Evolutionary conservation across 2,329 filamentous ascomycete species (phyloP).

Genomic region (Ophiostoma himal-ulmi): DNA sequence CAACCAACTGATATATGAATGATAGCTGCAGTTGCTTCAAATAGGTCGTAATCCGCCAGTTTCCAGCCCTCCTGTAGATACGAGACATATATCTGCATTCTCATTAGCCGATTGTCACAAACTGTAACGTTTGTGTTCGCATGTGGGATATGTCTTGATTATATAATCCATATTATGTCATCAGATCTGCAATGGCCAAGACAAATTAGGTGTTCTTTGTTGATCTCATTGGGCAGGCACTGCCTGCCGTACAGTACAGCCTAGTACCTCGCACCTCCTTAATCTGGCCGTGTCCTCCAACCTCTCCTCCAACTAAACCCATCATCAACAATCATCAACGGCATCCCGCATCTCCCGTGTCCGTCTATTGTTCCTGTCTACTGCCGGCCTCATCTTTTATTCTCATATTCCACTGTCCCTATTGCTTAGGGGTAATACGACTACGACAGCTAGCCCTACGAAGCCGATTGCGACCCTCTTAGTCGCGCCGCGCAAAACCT

Average conservation of each 20-base stretch:
- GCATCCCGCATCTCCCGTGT: not conserved
- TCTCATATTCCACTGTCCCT: not conserved
- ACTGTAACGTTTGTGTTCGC: not conserved
- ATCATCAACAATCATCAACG: constrained; percentile 7
- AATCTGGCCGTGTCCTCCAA: not conserved
- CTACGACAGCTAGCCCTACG: not conserved
- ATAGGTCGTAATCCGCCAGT: no score
- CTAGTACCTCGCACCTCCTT: not conserved
- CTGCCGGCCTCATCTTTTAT: not conserved
- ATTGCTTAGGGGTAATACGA: not conserved
- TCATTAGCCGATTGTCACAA: not conserved
- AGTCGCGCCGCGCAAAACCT: constrained; percentile 2
- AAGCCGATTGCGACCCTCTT: constrained; percentile 7
- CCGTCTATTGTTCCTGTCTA: not conserved
- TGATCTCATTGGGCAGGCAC: not conserved
- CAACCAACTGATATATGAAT: no score
- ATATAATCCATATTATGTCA: constrained; percentile 5
- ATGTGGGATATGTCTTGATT: not conserved
- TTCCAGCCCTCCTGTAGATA: no score
- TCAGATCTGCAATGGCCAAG: not conserved
- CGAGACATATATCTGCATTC: not conserved
- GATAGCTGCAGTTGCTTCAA: no score
- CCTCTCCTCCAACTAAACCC: not conserved
- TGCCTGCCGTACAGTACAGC: not conserved
- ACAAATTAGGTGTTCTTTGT: constrained; percentile 9